These are phyloP conservation scores for Sicyos edulis DNA, from an alignment of 306 rosid genomes.

Conservation along the genomic window DNA sequence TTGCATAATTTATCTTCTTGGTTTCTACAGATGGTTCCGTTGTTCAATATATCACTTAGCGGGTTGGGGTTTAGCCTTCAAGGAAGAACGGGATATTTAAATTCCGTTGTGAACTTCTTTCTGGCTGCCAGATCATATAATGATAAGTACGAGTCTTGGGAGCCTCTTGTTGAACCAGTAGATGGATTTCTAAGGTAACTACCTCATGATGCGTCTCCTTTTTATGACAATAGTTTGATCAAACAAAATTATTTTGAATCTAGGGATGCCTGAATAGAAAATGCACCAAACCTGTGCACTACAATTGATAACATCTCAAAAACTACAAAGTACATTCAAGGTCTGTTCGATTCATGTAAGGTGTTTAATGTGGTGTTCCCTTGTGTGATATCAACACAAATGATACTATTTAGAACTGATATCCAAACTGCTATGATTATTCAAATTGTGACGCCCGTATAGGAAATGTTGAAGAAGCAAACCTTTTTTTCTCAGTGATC, in stretches of 20 bases:
- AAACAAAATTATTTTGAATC: neutral
- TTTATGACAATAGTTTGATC: neutral
- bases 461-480: neutral
- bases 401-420: neutral
- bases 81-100: constrained; percentile 65
- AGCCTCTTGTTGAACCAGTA: constrained; percentile 88
- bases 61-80: constrained; percentile 66
- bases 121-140: constrained; percentile 86
- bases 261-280: neutral
- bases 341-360: neutral
- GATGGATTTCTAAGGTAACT: constrained; percentile 81
- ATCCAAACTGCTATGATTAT: neutral
- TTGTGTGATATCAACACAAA: neutral
- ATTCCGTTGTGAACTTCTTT: constrained; percentile 65
- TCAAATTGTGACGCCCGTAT: neutral
- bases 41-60: constrained; percentile 77
- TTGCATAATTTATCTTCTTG: constrained; percentile 24
- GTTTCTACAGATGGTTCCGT: constrained; percentile 85
- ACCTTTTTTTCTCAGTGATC: neutral
- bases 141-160: constrained; percentile 92
- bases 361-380: neutral
- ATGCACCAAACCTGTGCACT: neutral
- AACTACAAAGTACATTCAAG: neutral
- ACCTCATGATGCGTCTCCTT: neutral
- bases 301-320: neutral